Evolutionary conservation across 768 basidiomycete genomes (phyloP).

Genomic region (Mycena polygramma): DNA sequence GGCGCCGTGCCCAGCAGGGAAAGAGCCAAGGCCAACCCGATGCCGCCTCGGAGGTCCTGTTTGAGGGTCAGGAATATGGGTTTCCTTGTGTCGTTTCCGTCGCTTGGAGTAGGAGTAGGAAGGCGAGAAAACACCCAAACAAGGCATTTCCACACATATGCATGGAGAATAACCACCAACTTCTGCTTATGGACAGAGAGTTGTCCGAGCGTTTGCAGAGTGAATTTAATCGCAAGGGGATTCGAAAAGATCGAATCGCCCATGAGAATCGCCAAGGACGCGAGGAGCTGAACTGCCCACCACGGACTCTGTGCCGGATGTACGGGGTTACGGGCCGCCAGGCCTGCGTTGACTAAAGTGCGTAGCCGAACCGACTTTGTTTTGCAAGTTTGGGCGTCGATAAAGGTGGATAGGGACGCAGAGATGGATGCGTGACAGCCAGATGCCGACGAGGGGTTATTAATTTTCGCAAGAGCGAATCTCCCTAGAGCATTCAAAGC

Average conservation of each 20-base stretch:
- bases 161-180: conserved; percentile 53
- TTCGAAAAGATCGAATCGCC: conserved; percentile 60
- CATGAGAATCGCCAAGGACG: conserved; percentile 62
- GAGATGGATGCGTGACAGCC: conserved; percentile 27
- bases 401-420: conserved; percentile 24
- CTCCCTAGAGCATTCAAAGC: conserved; percentile 72
- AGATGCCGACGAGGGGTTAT: conserved; percentile 22
- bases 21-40: conserved; percentile 56
- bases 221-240: conserved; percentile 51
- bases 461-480: conserved; percentile 60
- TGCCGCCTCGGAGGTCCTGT: conserved; percentile 61
- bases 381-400: conserved; percentile 25
- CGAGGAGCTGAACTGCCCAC: conserved; percentile 60
- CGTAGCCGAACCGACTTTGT: conserved; percentile 39
- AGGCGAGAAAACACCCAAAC: conserved; percentile 69
- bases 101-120: conserved; percentile 33
- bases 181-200: conserved; percentile 50
- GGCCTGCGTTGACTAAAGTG: conserved; percentile 44
- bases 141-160: conserved; percentile 65
- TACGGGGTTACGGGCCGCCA: conserved; percentile 40
- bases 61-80: conserved; percentile 57
- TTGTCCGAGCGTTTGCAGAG: conserved; percentile 51
- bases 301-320: conserved; percentile 47
- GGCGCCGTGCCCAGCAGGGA: conserved; percentile 51
- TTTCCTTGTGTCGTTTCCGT: conserved; percentile 43